Conservation (phyloP, 2,329 filamentous ascomycete genomes). For the Dothidotthia symphoricarpi region DNA sequence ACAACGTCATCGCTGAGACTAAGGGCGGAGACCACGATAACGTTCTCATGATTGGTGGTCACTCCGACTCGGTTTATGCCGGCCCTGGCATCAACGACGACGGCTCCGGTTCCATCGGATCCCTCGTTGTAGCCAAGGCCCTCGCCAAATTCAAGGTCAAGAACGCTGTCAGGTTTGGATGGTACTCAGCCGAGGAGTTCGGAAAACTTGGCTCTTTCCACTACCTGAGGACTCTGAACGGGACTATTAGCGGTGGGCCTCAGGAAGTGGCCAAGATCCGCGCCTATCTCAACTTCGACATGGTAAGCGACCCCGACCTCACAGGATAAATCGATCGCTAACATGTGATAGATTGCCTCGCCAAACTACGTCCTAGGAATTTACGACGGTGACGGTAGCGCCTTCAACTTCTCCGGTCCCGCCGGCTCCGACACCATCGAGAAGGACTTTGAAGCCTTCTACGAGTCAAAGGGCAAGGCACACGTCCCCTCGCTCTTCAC, state of each 20-base stretch:
- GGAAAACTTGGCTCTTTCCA: slow-evolving; percentile 42
- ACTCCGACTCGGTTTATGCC: slow-evolving; percentile 45
- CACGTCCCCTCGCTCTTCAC: slow-evolving; percentile 40
- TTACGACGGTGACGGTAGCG: slow-evolving; percentile 41
- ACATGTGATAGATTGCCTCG: slow-evolving; percentile 24
- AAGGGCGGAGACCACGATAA: slow-evolving; percentile 44
- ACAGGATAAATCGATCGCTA: too few relatives aligned
- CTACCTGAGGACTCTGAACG: slow-evolving; percentile 41
- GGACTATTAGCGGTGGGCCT: slow-evolving; percentile 28
- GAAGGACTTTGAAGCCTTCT: slow-evolving; percentile 39
- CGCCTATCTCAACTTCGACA: slow-evolving; percentile 47
- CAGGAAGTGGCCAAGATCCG: slow-evolving; percentile 40
- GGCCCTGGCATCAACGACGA: slow-evolving; percentile 47
- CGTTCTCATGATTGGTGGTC: slow-evolving; percentile 42
- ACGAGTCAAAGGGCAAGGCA: slow-evolving; percentile 32
- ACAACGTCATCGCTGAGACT: slow-evolving; percentile 41
- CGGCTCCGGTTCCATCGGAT: slow-evolving; percentile 42
- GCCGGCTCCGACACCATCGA: slow-evolving; percentile 38
- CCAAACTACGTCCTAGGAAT: slow-evolving; percentile 44
- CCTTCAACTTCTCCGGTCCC: slow-evolving; percentile 41
- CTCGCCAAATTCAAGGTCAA: slow-evolving; percentile 42
- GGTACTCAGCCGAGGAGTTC: slow-evolving; percentile 45
- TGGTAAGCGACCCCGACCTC: slow-evolving; percentile 13
- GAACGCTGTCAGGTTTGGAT: slow-evolving; percentile 44
- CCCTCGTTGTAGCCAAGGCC: slow-evolving; percentile 41